Percentiles rank a stretch among this genome's conserved stretches.
Conservation (phyloP, 345 rosid genomes). For the Noccaea bulbosa region DNA sequence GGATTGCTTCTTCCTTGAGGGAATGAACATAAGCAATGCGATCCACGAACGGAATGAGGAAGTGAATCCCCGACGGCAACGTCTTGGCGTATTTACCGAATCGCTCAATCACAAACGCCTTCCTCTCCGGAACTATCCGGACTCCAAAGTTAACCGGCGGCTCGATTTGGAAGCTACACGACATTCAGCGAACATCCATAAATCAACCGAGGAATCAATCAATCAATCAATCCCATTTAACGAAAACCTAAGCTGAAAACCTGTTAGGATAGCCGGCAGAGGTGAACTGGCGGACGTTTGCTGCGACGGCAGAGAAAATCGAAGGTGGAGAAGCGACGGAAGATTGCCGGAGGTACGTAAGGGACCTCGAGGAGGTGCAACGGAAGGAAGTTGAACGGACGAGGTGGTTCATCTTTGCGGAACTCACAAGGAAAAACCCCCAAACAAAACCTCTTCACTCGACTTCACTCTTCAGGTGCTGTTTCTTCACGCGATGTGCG, state of each 20-base stretch:
- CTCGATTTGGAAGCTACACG: slow-evolving; percentile 58
- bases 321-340: slow-evolving; percentile 31
- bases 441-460: slow-evolving; percentile 24
- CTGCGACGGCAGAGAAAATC: slow-evolving; percentile 31
- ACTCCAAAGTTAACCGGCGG: slow-evolving; percentile 95
- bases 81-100: slow-evolving; percentile 87
- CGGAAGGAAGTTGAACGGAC: slow-evolving; percentile 32
- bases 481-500: slow-evolving; percentile 4
- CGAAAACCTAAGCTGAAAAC: slow-evolving; percentile 30
- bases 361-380: slow-evolving; percentile 38
- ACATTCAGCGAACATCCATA: slow-evolving; percentile 3
- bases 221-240: slow-evolving; percentile 5
- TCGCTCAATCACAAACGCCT: slow-evolving; percentile 86
- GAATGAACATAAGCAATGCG: slow-evolving; percentile 96
- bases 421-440: slow-evolving; percentile 17
- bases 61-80: slow-evolving; percentile 83
- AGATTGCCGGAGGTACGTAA: slow-evolving; percentile 37
- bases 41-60: slow-evolving; percentile 87
- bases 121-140: slow-evolving; percentile 88
- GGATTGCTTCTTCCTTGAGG: slow-evolving; percentile 95
- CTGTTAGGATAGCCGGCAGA: slow-evolving; percentile 57
- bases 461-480: background rate
- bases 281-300: slow-evolving; percentile 41
- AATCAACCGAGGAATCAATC: background rate
- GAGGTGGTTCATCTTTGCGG: slow-evolving; percentile 36